Evolutionary conservation across 140 eudicot genomes (phyloP).

Genomic region (Erigeron philadelphicus): DNA sequence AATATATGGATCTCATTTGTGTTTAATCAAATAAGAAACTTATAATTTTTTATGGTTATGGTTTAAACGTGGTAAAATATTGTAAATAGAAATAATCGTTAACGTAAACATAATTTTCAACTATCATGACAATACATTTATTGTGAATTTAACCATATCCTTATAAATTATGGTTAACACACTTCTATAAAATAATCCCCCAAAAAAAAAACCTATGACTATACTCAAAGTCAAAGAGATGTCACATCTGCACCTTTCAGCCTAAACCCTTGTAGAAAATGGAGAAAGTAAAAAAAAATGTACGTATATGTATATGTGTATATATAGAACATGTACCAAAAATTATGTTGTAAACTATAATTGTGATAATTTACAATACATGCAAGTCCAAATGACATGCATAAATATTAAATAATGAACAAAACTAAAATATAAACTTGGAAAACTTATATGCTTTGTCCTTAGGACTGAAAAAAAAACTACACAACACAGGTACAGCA

Average conservation of each 20-base stretch:
- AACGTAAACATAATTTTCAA: no score
- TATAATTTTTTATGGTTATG: no score
- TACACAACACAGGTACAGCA: conserved; percentile 25
- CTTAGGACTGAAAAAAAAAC: conserved; percentile 40
- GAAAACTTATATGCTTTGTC: conserved; percentile 30
- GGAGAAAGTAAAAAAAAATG: background rate
- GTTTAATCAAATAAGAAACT: background rate
- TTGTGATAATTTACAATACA: conserved; percentile 21
- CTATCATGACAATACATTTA: no score
- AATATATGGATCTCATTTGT: background rate
- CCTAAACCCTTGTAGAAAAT: background rate
- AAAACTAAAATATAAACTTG: conserved; percentile 13
- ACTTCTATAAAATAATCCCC: no score
- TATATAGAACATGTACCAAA: background rate
- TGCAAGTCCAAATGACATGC: conserved; percentile 31
- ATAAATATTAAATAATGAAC: conserved; percentile 28
- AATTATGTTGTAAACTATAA: conserved; percentile 3
- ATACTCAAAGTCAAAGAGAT: no score
- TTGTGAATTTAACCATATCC: no score
- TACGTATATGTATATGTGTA: no score
- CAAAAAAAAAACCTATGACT: no score
- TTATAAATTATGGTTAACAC: no score
- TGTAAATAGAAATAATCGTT: no score
- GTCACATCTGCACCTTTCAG: background rate
- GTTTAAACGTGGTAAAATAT: no score